Base-by-base conservation (phyloP, 768 basidiomycete genomes). In the Russula emetica region DNA sequence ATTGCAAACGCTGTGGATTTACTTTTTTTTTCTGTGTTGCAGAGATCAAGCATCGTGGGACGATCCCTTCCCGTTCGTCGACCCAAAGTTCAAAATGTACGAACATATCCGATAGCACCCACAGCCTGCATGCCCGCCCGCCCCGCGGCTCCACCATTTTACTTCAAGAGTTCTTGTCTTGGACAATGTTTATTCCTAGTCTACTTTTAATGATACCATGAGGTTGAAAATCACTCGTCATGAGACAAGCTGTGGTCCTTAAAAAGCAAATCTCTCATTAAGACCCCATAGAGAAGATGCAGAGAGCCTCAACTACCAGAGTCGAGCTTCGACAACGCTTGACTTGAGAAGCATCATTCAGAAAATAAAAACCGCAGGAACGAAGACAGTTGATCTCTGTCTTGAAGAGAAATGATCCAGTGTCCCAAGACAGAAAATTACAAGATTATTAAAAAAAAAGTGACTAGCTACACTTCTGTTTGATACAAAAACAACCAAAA, bases 41-140 rank as follows among this genome's bases (percentile, higher is more conserved):
- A 71, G 81, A 47, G 68, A 69, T 34, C 62, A 67, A 2, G 68
- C 68, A 13, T 56, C 68, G 11, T 69, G 68, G 68, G 68, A 64
- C 40, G 68, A 69, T 22, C 68, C 68, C 9, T 69, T 69, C 57
- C 62, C 68, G n/a, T 69, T 67, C 18, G 63, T 67, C 5, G 50
- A 68, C 22, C 50, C 55, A 22, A 60, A 64, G 52, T 69, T 69
- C 62, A 67, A 67, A 18, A 67, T 69, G 66, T 63, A 69, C 49
- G 68, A 69, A 61, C 61, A 64, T 34, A 61, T 69, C 30, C 66
- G 68, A 28, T 69, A 63, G 60, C 51, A 53, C 18, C 24, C 49
- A 18, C 20, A 22, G 11, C 13, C 24, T 6, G 22, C n/a, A n/a
- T n/a, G n/a, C 36, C 11, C 11, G 36, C 36, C 36, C 7, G 38